Percentiles rank a stretch among this genome's conserved stretches.
Conservation (phyloP, 495 filamentous ascomycete species). For the Podospora appendiculata region DNA sequence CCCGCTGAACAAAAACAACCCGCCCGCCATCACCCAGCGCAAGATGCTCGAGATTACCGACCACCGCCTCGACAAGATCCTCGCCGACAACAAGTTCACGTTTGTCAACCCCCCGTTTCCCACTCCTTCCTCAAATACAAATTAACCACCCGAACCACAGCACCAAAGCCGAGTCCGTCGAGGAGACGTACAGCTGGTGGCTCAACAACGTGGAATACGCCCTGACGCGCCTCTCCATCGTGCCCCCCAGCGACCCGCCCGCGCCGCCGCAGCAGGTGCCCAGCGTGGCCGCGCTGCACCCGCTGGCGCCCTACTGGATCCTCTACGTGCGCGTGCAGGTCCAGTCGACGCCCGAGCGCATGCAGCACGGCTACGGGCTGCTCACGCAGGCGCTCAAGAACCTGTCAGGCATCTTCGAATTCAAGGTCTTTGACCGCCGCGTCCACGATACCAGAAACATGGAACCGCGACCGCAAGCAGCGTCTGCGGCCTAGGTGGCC, state of each 20-base stretch:
- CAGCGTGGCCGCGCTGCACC: constrained; percentile 11
- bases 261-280: constrained; percentile 5
- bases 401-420: constrained; percentile 36
- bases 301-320: constrained; percentile 24
- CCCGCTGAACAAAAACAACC: constrained; percentile 19
- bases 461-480: not conserved
- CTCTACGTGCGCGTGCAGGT: constrained; percentile 32
- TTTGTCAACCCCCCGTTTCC: constrained; percentile 5
- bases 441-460: constrained; percentile 27
- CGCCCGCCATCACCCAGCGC: constrained; percentile 26
- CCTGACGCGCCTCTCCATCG: constrained; percentile 19
- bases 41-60: constrained; percentile 25
- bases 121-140: not conserved
- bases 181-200: constrained; percentile 37
- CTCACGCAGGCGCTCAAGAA: constrained; percentile 24
- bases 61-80: constrained; percentile 7
- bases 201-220: constrained; percentile 32
- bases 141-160: constrained; percentile 12
- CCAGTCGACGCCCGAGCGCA: constrained; percentile 33
- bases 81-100: constrained; percentile 28
- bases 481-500: no score
- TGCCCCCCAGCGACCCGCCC: not conserved
- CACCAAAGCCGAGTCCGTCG: constrained; percentile 28
- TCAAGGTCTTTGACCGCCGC: constrained; percentile 33
- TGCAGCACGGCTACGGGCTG: constrained; percentile 29